Conservation (phyloP, 305 asterid species). For the Fraxinus albicans region DNA sequence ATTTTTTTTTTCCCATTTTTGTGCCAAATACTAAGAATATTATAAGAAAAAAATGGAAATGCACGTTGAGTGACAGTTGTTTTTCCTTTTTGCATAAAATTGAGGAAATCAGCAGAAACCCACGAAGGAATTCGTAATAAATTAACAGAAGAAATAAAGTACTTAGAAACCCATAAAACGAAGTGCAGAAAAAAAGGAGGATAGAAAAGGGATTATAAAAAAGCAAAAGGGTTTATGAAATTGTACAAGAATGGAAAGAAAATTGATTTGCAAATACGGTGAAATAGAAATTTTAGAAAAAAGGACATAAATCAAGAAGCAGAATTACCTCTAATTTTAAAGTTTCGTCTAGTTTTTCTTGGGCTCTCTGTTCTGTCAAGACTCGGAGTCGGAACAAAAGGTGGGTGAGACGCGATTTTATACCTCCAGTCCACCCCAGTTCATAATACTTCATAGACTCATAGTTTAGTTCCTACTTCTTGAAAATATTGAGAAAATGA, state of each 20-base stretch:
- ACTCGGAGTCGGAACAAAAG: neutral
- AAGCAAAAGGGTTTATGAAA: neutral
- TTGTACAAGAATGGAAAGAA: neutral
- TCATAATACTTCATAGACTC: too few relatives aligned
- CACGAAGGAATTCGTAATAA: neutral
- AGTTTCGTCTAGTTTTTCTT: neutral
- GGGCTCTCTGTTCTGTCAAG: neutral
- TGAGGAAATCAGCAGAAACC: neutral
- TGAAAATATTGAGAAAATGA: too few relatives aligned
- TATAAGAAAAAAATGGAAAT: neutral
- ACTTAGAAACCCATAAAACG: neutral
- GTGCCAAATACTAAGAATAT: neutral
- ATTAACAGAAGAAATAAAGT: neutral
- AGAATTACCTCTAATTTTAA: neutral
- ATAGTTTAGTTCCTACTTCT: too few relatives aligned
- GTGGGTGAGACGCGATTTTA: neutral
- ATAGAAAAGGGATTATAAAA: neutral
- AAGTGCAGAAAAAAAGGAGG: neutral
- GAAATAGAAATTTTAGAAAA: neutral
- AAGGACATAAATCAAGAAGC: neutral
- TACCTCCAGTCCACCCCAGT: neutral
- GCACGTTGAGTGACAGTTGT: neutral
- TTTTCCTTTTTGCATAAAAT: neutral
- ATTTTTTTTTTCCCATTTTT: too few relatives aligned
- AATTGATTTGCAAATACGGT: neutral